These are phyloP conservation scores for Sporothrix euskadiensis DNA, from an alignment of 2,329 filamentous ascomycete species.

Conservation along the genomic window DNA sequence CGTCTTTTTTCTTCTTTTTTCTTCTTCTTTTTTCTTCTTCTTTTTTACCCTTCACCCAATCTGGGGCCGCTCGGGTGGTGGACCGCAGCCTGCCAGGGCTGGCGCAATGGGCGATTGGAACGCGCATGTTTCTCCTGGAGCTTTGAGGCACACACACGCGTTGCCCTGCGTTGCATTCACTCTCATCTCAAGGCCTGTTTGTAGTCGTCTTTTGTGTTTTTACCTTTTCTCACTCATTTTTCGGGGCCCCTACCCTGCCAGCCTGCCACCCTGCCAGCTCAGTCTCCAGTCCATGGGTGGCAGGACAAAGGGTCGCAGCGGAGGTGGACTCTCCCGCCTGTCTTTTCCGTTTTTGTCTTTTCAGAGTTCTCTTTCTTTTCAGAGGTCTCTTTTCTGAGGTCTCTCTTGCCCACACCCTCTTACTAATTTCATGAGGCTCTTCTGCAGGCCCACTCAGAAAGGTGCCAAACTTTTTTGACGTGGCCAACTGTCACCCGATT, in stretches of 20 bases:
- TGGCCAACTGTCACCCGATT: background rate
- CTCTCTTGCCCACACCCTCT: background rate
- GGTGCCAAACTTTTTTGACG: background rate
- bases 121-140: background rate
- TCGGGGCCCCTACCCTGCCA: background rate
- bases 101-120: background rate
- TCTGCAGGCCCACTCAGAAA: background rate
- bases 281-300: background rate
- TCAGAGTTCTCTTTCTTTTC: background rate
- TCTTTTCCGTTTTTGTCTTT: background rate
- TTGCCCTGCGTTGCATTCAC: background rate
- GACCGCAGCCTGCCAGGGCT: constrained; percentile 1
- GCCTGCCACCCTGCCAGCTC: background rate
- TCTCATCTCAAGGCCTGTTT: background rate
- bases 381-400: background rate
- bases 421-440: constrained; percentile 16
- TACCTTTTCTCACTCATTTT: background rate
- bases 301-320: background rate
- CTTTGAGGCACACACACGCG: background rate
- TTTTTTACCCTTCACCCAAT: background rate
- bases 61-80: background rate
- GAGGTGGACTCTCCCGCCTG: background rate
- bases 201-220: background rate
- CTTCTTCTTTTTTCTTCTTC: background rate
- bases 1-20: background rate